Evolutionary conservation across 2,329 filamentous ascomycete species (phyloP).

Genomic region (Stenocarpella maydis): DNA sequence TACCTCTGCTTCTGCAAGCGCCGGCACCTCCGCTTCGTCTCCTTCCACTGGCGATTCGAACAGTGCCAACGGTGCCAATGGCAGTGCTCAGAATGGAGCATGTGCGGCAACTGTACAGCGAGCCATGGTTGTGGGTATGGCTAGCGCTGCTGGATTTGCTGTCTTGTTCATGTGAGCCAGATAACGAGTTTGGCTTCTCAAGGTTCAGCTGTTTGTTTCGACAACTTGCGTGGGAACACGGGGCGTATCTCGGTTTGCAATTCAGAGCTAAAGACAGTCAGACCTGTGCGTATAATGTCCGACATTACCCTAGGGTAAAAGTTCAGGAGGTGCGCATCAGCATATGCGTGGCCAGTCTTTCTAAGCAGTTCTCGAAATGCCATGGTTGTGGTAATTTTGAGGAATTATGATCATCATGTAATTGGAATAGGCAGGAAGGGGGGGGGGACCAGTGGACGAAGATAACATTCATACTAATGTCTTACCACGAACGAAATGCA

Average conservation of each 20-base stretch:
- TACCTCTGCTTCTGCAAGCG: neutral
- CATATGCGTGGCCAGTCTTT: neutral
- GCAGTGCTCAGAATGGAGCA: neutral
- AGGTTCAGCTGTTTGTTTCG: too few species aligned
- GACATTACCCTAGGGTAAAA: too few species aligned
- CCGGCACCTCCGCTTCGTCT: neutral
- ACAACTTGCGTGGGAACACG: neutral
- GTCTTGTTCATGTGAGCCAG: neutral
- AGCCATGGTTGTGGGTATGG: constrained; percentile 4
- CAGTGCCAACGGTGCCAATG: neutral
- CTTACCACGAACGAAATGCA: neutral
- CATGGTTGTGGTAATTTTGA: neutral
- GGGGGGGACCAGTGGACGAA: neutral
- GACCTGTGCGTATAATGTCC: neutral
- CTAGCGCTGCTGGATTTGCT: constrained; percentile 1
- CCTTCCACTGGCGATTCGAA: neutral
- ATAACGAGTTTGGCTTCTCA: neutral
- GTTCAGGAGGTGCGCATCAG: neutral
- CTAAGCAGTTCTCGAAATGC: neutral
- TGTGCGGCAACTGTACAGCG: neutral
- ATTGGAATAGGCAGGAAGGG: neutral
- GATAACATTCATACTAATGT: constrained; percentile 5
- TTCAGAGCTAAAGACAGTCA: neutral
- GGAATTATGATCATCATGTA: neutral
- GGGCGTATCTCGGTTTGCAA: neutral